Percentiles rank a stretch among this genome's conserved stretches.
Evolutionary conservation across 139 green algal genomes (phyloP).

Genomic region (Auxenochlorella pyrenoidosa): DNA sequence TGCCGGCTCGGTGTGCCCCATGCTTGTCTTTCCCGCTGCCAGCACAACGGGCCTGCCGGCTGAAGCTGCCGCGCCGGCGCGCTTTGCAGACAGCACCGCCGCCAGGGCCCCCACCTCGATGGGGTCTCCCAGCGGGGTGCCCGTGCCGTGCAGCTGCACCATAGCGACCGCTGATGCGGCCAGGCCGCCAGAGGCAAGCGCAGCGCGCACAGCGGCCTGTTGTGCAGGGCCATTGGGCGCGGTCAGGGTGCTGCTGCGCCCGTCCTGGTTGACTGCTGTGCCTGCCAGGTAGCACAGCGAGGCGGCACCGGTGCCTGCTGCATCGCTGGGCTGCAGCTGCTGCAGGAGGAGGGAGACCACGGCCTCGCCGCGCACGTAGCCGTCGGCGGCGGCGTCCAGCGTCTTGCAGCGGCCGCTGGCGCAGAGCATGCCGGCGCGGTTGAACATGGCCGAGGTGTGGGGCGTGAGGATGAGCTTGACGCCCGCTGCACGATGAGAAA

Average conservation of each 20-base stretch:
- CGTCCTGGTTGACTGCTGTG: slow-evolving; percentile 73
- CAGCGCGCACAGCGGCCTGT: slow-evolving; percentile 40
- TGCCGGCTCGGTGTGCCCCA: slow-evolving; percentile 88
- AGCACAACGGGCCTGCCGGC: slow-evolving; percentile 47
- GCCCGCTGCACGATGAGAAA: slow-evolving; percentile 10
- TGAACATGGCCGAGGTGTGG: slow-evolving; percentile 53
- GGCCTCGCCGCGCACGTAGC: slow-evolving; percentile 69
- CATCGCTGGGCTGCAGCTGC: not conserved
- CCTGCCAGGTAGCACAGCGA: slow-evolving; percentile 32
- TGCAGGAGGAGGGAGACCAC: slow-evolving; percentile 43
- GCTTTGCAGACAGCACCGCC: slow-evolving; percentile 43
- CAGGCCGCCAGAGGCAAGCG: slow-evolving; percentile 38
- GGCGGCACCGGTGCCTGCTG: not conserved
- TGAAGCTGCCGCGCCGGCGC: not conserved
- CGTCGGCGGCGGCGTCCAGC: slow-evolving; percentile 59
- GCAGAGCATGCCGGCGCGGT: slow-evolving; percentile 52
- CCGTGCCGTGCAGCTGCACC: slow-evolving; percentile 75
- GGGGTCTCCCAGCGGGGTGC: slow-evolving; percentile 84
- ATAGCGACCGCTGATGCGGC: slow-evolving; percentile 9
- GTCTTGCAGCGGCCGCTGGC: slow-evolving; percentile 66
- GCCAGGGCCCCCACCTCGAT: slow-evolving; percentile 83
- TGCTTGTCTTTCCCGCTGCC: slow-evolving; percentile 76
- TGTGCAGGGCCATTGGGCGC: slow-evolving; percentile 72
- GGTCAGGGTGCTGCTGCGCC: slow-evolving; percentile 67
- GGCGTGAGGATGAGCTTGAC: slow-evolving; percentile 57